Evolutionary conservation across 352 stramenopile genomes (phyloP).

Genomic region (Globisporangium paddicum): DNA sequence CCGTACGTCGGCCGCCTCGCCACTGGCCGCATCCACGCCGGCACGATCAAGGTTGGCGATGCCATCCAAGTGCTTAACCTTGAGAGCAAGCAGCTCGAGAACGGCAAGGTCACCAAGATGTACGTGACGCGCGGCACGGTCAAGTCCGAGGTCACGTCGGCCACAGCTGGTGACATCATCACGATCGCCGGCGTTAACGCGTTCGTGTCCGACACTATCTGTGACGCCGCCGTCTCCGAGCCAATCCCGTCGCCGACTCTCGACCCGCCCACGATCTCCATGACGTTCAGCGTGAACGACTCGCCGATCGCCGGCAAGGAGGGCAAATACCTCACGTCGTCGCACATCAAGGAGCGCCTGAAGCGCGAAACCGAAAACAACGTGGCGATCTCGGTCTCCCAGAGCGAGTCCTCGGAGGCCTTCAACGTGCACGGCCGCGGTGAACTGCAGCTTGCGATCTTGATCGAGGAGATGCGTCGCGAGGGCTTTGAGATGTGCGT

Average conservation of each 20-base stretch:
- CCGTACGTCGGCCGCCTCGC: constrained; percentile 97
- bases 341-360: constrained; percentile 92
- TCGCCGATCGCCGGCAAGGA: constrained; percentile 94
- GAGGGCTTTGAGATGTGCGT: constrained; percentile 99
- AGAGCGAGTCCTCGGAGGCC: constrained; percentile 84
- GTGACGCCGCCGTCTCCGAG: constrained; percentile 55
- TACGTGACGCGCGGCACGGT: constrained; percentile 77
- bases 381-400: constrained; percentile 92
- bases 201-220: constrained; percentile 89
- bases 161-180: constrained; percentile 94
- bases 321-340: constrained; percentile 96
- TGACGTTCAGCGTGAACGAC: constrained; percentile 98
- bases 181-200: constrained; percentile 94
- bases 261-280: constrained; percentile 96
- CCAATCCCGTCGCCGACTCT: constrained; percentile 93
- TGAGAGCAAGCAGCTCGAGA: constrained; percentile 76
- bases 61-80: constrained; percentile 88
- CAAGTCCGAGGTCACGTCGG: constrained; percentile 85
- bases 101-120: constrained; percentile 84
- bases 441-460: constrained; percentile 97
- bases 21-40: constrained; percentile 94
- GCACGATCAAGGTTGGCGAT: constrained; percentile 89
- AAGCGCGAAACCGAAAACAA: constrained; percentile 97
- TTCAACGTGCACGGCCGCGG: constrained; percentile 96
- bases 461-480: constrained; percentile 98